Evolutionary conservation across 2,329 filamentous ascomycete genomes (phyloP).

Genomic region (Colletotrichum coccodes): DNA sequence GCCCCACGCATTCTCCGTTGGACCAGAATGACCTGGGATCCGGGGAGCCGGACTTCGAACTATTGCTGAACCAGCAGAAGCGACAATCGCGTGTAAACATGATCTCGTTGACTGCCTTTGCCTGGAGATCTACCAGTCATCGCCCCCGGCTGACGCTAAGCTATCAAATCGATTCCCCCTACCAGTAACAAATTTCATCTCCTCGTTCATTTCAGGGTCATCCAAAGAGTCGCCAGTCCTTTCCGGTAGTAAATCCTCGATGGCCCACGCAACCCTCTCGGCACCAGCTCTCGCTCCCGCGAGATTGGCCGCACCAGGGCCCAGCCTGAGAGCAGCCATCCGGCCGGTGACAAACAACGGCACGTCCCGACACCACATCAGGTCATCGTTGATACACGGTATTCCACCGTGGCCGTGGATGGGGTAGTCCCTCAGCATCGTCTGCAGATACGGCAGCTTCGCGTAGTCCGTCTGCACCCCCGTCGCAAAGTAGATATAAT

Average conservation of each 20-base stretch:
- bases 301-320: slow-evolving; percentile 78
- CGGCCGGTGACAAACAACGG: slow-evolving; percentile 78
- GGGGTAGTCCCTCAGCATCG: slow-evolving; percentile 67
- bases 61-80: not conserved
- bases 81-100: not conserved
- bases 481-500: slow-evolving; percentile 82
- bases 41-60: not conserved
- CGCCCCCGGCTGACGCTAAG: slow-evolving; percentile 16
- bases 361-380: slow-evolving; percentile 79
- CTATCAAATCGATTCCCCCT: slow-evolving; percentile 31
- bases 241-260: slow-evolving; percentile 65
- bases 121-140: not conserved
- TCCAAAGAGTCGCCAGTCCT: slow-evolving; percentile 2
- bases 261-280: slow-evolving; percentile 77
- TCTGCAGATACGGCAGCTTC: slow-evolving; percentile 69
- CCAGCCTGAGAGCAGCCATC: slow-evolving; percentile 74
- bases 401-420: slow-evolving; percentile 72
- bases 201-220: slow-evolving; percentile 9
- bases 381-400: slow-evolving; percentile 78
- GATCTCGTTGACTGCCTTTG: not conserved
- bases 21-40: not conserved
- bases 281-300: slow-evolving; percentile 79
- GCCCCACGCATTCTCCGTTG: not conserved
- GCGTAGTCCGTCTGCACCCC: slow-evolving; percentile 73
- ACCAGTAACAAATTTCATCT: slow-evolving; percentile 30